phyloP scores from a whole-genome alignment of 164 flowering plant genomes.

The Magnolia kwangsiensis region DNA sequence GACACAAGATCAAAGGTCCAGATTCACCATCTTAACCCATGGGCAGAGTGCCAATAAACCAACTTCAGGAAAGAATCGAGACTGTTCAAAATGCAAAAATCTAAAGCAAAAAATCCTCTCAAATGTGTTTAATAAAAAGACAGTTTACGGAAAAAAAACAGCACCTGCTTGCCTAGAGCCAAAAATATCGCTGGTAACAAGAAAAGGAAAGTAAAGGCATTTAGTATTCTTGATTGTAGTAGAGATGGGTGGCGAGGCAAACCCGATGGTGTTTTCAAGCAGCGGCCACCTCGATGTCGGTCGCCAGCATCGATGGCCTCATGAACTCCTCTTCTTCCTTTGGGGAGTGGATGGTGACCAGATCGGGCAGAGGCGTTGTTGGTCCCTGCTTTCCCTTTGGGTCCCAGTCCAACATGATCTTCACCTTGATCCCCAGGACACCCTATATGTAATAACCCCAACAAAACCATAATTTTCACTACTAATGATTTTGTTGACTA shows the following conservation, averaged over 20 bases:
- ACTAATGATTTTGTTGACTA: no score
- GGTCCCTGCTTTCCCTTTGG: slow-evolving; percentile 54
- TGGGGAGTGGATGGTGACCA: slow-evolving; percentile 50
- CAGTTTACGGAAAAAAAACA: background rate
- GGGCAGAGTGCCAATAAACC: no score
- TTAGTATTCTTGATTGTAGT: background rate
- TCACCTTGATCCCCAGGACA: slow-evolving; percentile 54
- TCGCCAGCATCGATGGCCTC: slow-evolving; percentile 16
- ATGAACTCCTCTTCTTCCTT: slow-evolving; percentile 46
- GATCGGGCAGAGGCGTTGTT: slow-evolving; percentile 46
- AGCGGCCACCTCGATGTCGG: slow-evolving; percentile 16
- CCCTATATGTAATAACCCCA: slow-evolving; percentile 37
- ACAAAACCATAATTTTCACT: no score
- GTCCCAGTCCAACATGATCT: slow-evolving; percentile 56
- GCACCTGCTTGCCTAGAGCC: background rate
- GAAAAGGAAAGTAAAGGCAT: background rate
- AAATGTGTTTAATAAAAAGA: background rate
- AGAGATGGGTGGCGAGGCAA: background rate
- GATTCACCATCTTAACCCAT: no score
- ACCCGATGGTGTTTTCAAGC: background rate
- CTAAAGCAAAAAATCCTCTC: background rate
- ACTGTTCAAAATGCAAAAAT: no score
- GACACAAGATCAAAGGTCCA: no score
- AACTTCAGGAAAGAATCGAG: no score
- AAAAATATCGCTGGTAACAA: background rate